Evolutionary conservation across 805 yeast genomes (phyloP), one percentile per base, ranked within the genome.

Genomic region (Sporopachydermia lactativora): DNA sequence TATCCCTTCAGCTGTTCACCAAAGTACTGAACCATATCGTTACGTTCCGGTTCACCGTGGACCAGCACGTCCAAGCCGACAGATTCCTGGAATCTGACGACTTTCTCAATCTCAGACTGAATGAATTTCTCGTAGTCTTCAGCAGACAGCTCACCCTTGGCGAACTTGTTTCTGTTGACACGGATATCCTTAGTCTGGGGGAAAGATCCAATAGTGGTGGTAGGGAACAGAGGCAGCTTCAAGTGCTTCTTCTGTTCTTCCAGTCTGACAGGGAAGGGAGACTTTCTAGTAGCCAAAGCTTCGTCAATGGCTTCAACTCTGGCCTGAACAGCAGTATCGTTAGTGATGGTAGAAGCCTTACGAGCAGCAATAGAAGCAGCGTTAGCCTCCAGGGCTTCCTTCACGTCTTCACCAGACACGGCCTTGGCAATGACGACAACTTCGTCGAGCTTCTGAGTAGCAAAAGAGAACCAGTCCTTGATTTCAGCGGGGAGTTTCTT

Each of bases 1-100:
- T 82, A 92, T 69, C 99, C 99, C 62, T 83, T 81, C 65, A 92
- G 75, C 75, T 85, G 86, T 75, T 92, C 98, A 75, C 98, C 99
- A 53, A 92, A 92, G 81, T 89, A 92, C 76, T 92, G 98, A 60
- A 92, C 98, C 99, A 92, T 92, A 74, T 92, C 99, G 74, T 92
- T 92, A 79, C 99, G 83, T 79, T 92, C 98, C 68, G 99, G 98
- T 75, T 92, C 99, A 75, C 99, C 99, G 71, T 92, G 98, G 52
- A 92, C 99, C 56, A 89, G 74, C 57, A 92, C 97, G 64, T 92
- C 99, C 58, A 92, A 77, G 55, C 95, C 99, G 60, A 89, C 78
- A 66, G 92, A 96, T 73, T 92, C 98, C 76, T 92, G 99, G 94
- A 92, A 92, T 74, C 85, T 81, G 69, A 92, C 83, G 60, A 89